phyloP scores from a whole-genome alignment of 805 yeast genomes.

The Metschnikowia reukaufii region DNA sequence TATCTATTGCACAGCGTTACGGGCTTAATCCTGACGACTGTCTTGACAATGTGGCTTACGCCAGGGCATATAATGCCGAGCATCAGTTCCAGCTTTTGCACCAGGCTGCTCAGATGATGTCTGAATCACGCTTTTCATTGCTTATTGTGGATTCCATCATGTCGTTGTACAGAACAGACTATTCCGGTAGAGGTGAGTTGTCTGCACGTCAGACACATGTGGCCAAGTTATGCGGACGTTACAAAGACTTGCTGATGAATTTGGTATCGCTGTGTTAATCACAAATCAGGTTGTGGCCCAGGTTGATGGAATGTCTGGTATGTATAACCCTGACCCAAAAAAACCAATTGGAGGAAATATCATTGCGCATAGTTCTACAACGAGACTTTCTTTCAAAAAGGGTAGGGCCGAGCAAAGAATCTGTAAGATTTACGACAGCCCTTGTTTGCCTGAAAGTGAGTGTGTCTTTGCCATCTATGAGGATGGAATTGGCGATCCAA shows the following conservation, averaged over 20 bases:
- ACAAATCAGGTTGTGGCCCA: conserved; percentile 95
- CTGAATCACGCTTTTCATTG: conserved; percentile 86
- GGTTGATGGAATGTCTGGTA: conserved; percentile 83
- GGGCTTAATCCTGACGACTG: conserved; percentile 92
- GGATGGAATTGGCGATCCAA: conserved; percentile 96
- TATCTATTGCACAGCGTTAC: conserved; percentile 86
- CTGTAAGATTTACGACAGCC: conserved; percentile 94
- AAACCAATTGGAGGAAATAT: conserved; percentile 99
- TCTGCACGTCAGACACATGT: conserved; percentile 94
- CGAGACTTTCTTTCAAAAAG: conserved; percentile 85
- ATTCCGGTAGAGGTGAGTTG: conserved; percentile 91
- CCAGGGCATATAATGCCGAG: conserved; percentile 95
- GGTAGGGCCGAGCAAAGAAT: conserved; percentile 91
- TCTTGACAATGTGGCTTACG: conserved; percentile 95
- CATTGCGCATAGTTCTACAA: conserved; percentile 94
- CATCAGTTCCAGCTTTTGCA: conserved; percentile 85
- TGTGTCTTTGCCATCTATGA: conserved; percentile 94
- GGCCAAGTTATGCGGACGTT: conserved; percentile 87
- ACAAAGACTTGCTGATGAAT: conserved; percentile 94
- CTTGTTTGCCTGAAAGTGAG: conserved; percentile 94
- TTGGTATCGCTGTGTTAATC: conserved; percentile 94
- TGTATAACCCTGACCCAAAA: conserved; percentile 93
- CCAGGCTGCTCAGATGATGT: conserved; percentile 95
- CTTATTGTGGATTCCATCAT: conserved; percentile 95
- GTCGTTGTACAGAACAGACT: conserved; percentile 95